Percentiles rank a stretch among this genome's conserved stretches.
phyloP scores from a whole-genome alignment of 192 early-diverging fungal genomes.

The Pilobolus umbonatus region DNA sequence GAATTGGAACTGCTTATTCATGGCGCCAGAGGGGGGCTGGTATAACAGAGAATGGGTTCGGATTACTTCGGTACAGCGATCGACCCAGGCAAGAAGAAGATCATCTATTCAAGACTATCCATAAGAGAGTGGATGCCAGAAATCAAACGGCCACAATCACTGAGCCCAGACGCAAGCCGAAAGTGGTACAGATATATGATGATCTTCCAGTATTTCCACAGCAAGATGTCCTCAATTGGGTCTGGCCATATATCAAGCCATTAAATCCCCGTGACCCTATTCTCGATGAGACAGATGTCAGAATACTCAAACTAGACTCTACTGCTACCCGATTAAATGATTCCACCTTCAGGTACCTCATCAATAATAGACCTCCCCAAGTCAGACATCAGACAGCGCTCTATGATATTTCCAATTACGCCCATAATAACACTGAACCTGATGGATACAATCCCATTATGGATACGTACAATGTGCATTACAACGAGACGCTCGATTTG shows the following conservation, averaged over 20 bases:
- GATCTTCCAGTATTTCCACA: constrained; percentile 15
- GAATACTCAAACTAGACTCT: constrained; percentile 9
- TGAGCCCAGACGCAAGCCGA: background rate
- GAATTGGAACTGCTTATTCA: constrained; percentile 19
- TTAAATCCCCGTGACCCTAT: background rate
- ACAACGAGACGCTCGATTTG: constrained; percentile 23
- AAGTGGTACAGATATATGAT: background rate
- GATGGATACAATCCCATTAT: constrained; percentile 11
- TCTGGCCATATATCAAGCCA: constrained; percentile 11
- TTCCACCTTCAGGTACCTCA: constrained; percentile 11
- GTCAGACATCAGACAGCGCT: background rate
- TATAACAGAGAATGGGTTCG: constrained; percentile 24
- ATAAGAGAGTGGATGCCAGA: background rate
- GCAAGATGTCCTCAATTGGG: constrained; percentile 1
- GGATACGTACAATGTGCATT: constrained; percentile 14
- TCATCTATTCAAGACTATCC: background rate
- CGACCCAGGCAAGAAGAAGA: background rate
- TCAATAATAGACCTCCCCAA: constrained; percentile 9
- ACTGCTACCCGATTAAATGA: background rate
- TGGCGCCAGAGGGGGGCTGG: constrained; percentile 9
- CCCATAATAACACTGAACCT: background rate
- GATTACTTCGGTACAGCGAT: constrained; percentile 12
- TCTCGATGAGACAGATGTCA: constrained; percentile 6
- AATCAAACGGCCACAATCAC: background rate
- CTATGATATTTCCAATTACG: too few species aligned